A percentile compares a stretch with the other conserved stretches of the same genome.
These are phyloP conservation scores for Hypomontagnella monticulosa DNA, from an alignment of 495 filamentous ascomycete genomes.

Conservation along the genomic window DNA sequence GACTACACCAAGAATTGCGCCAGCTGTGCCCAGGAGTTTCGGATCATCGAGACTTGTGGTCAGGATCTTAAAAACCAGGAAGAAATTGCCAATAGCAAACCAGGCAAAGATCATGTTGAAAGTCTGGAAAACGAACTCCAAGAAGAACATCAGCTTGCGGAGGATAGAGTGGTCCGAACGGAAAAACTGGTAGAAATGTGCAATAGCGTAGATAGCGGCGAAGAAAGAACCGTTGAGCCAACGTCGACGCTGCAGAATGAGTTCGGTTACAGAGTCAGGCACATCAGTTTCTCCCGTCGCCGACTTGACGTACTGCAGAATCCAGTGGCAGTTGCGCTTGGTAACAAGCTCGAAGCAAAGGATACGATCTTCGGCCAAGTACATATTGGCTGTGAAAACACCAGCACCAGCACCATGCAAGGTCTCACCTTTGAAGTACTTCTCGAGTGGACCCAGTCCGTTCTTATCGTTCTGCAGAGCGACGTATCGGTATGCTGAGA, in stretches of 20 bases:
- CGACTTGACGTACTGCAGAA: conserved; percentile 97
- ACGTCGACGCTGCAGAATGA: conserved; percentile 94
- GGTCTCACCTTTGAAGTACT: conserved; percentile 98
- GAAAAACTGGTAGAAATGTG: conserved; percentile 94
- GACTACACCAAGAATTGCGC: conserved; percentile 82
- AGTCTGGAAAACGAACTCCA: conserved; percentile 94
- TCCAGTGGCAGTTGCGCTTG: conserved; percentile 96
- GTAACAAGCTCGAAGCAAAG: conserved; percentile 98
- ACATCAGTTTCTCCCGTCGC: conserved; percentile 97
- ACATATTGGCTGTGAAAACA: conserved; percentile 99
- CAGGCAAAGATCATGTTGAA: conserved; percentile 98
- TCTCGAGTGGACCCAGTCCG: conserved; percentile 90
- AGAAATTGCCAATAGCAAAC: conserved; percentile 99
- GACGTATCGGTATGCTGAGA: conserved; percentile 94
- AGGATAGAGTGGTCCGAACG: conserved; percentile 88
- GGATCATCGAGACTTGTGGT: conserved; percentile 80
- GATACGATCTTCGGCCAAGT: conserved; percentile 98
- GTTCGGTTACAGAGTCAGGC: conserved; percentile 91
- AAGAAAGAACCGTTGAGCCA: conserved; percentile 99
- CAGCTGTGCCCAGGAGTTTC: conserved; percentile 74
- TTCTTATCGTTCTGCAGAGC: conserved; percentile 97
- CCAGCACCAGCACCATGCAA: conserved; percentile 94
- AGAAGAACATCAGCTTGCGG: conserved; percentile 85
- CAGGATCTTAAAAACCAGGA: conserved; percentile 97
- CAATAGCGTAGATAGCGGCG: conserved; percentile 93